These are phyloP conservation scores for Bacidia gigantensis DNA, from an alignment of 495 filamentous ascomycete genomes.

Conservation along the genomic window DNA sequence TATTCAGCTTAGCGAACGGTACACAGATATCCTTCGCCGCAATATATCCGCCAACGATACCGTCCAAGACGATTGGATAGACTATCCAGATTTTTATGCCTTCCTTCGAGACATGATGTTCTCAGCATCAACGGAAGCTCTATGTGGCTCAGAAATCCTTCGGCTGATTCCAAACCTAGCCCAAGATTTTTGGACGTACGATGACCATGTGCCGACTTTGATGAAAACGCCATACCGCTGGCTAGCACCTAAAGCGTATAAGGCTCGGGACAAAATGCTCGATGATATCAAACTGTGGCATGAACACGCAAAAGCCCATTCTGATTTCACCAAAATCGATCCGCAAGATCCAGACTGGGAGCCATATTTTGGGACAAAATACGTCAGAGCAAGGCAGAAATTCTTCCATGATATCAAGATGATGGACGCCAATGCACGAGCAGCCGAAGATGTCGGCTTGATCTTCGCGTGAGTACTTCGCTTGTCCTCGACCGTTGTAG, in stretches of 20 bases:
- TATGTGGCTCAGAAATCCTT: not conserved
- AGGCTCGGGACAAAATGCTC: not conserved
- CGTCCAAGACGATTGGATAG: not conserved
- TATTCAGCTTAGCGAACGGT: conserved; percentile 13
- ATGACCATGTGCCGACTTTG: not conserved
- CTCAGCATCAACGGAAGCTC: not conserved
- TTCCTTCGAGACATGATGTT: not conserved
- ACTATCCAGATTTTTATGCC: conserved; percentile 1
- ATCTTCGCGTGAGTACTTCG: conserved; percentile 8
- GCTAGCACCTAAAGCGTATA: conserved; percentile 6
- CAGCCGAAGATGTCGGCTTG: conserved; percentile 10
- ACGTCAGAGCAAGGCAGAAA: conserved; percentile 1
- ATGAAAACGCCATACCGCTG: not conserved
- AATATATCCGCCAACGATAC: conserved; percentile 10
- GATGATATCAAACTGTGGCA: conserved; percentile 13
- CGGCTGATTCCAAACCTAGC: not conserved
- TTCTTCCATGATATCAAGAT: not conserved
- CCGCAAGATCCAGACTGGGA: not conserved
- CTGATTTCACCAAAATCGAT: not conserved
- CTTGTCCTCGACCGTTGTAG: too few relatives aligned
- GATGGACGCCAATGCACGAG: conserved; percentile 9
- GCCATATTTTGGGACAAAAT: conserved; percentile 5
- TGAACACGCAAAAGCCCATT: not conserved
- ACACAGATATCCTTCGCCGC: conserved; percentile 10
- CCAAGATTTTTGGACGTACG: conserved; percentile 3